Percentiles rank a stretch among this genome's conserved stretches.
Evolutionary conservation across 2,329 filamentous ascomycete species (phyloP).

Genomic region (Colletotrichum karsti): DNA sequence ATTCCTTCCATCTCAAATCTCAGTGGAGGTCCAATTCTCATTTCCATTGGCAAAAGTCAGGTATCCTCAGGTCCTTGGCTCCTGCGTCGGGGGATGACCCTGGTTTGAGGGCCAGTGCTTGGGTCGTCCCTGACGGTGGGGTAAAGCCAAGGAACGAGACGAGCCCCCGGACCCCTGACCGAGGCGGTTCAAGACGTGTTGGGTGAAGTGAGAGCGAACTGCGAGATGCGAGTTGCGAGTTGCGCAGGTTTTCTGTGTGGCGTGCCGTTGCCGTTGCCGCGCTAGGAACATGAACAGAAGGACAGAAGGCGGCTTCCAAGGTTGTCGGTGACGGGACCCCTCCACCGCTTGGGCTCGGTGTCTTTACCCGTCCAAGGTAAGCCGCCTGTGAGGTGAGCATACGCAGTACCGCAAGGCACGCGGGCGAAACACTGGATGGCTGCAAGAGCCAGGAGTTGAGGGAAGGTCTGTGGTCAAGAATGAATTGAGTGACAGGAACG

Average conservation of each 20-base stretch:
- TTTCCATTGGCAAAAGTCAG: neutral
- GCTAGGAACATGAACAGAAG: neutral
- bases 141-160: slow-evolving; percentile 1
- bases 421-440: neutral
- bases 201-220: neutral
- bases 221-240: neutral
- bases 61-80: slow-evolving; percentile 3
- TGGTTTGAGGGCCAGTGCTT: slow-evolving; percentile 26
- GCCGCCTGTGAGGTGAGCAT: neutral
- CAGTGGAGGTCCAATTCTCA: neutral
- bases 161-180: neutral
- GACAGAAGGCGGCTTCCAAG: too few relatives aligned
- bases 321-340: neutral
- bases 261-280: neutral
- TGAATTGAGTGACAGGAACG: neutral
- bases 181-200: neutral
- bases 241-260: neutral
- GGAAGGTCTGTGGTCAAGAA: slow-evolving; percentile 3
- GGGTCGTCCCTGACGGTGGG: slow-evolving; percentile 7
- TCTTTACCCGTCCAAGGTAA: slow-evolving; percentile 11
- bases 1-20: neutral
- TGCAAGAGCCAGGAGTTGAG: neutral
- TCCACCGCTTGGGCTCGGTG: slow-evolving; percentile 19
- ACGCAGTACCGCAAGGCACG: neutral
- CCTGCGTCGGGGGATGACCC: slow-evolving; percentile 20